Base-by-base conservation (phyloP, 1,284 basidiomycete species). In the Rhodotorula glutinis region DNA sequence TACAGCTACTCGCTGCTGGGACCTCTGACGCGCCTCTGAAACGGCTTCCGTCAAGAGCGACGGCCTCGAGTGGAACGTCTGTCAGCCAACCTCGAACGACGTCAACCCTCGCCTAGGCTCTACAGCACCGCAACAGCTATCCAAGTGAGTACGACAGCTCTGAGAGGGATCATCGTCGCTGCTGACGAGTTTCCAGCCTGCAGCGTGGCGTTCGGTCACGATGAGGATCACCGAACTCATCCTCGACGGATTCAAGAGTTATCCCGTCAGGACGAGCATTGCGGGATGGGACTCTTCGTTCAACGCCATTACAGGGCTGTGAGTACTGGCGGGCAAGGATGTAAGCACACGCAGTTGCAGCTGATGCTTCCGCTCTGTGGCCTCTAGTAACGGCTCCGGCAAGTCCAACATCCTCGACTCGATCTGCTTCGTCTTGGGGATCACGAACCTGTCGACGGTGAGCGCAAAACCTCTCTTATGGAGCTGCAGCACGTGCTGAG, bases 361-460 rank as follows among this genome's bases (percentile, higher is more conserved):
- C n/a, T n/a, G 23, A n/a, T 25, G 14, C 11, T 2, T 25, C n/a
- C 47, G 47, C 23, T 27, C n/a, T 21, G 23, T 13, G n/a, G n/a
- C n/a, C 47, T 43, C 13, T 60, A 73, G 71, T 62, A 81, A 81
- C 58, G 80, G 80, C 13, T 76, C 75, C 17, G 92, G 93, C 73
- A 96, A 97, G 82, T 95, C 92, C 69, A 99, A 98, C 80, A 96
- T 98, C 74, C 86, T 97, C 72, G 93, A 97, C 82, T 92, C 94
- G 66, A 96, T 96, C 79, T 94, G 91, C 79, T 97, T 97, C 78
- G 92, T 96, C 16, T 83, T 97, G n/a, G 94, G 94, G 29, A 90
- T 96, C 72, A 97, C 92, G 2, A 95, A 96, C 79, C 89, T 94
- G 87, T 83, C 88, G 17, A 87, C 88, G 72, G 92, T 89, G 71